Base-by-base conservation (phyloP, 225 moss, liverwort and hornwort species). In the Neckera pumila region DNA sequence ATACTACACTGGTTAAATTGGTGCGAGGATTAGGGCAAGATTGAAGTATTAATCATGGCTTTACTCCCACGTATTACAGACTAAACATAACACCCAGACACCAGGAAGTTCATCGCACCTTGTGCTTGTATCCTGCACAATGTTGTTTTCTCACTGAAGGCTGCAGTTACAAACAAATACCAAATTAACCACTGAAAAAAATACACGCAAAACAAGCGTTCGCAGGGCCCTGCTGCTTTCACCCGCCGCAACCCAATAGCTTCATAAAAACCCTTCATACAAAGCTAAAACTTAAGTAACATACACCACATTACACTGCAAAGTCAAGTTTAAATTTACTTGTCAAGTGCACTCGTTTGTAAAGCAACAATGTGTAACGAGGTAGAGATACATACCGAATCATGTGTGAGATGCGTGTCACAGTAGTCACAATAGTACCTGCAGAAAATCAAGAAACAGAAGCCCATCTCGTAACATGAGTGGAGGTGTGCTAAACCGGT, bases 391-490 rank as follows among this genome's bases (percentile, higher is more conserved):
- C 93, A 94, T 94, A 98, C 98, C 86, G 98, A 99, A 89, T 99
- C 98, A 91, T 99, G 98, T 54, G 98, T 99, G 81, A 99, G 92
- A 84, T 99, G 96, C 38, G 98, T 99, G 88, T 99, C 98, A 90
- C 98, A 99, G 79, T 99, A 99, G 87, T 99, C 98, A 88, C 98
- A 99, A 80, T 98, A 98, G 86, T 98, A 98, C 86, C 98, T 98
- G 94, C 91, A 92, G 51, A 89, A 82, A 82, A 76, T 53, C 64
- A 78, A 82, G 62, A 77, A 62, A 64, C 40, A 82, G 42, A 47
- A 42, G 60, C 61, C 92, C 70, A 45, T 76, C 47, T 33, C 76
- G 77, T 84, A 84, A 89, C 70, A 65, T 81, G 30, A 72, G 16
- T 34, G 73, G 12, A 76, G 54, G 73, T 18, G 47, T 21, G 54